These are phyloP conservation scores for Amphirosellinia nigrospora DNA, from an alignment of 495 filamentous ascomycete species.

Conservation along the genomic window DNA sequence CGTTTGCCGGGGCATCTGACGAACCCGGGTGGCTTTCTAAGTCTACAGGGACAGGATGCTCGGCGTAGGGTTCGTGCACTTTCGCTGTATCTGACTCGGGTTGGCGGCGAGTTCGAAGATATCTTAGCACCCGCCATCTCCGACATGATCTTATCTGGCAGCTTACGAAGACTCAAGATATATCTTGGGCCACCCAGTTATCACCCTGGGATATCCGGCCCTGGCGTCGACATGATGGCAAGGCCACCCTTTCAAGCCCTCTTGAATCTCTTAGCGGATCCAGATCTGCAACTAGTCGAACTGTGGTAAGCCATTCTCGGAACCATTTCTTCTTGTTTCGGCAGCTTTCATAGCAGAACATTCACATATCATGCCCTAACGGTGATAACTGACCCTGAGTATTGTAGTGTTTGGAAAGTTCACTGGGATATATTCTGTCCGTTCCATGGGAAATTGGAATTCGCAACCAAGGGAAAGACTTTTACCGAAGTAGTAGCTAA, in stretches of 20 bases:
- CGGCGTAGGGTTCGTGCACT: slow-evolving; percentile 38
- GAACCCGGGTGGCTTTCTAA: slow-evolving; percentile 28
- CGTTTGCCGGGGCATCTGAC: slow-evolving; percentile 37
- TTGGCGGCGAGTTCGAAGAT: slow-evolving; percentile 40
- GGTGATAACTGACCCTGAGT: too few relatives aligned
- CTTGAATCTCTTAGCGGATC: slow-evolving; percentile 40
- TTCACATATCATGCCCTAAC: too few relatives aligned
- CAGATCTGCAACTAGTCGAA: slow-evolving; percentile 36
- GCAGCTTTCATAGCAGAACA: too few relatives aligned
- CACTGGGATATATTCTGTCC: slow-evolving; percentile 38
- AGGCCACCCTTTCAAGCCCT: slow-evolving; percentile 38
- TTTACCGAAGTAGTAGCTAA: slow-evolving; percentile 31
- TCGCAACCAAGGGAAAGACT: slow-evolving; percentile 16
- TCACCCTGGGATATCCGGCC: slow-evolving; percentile 20
- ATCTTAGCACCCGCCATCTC: slow-evolving; percentile 34
- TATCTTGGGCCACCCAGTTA: slow-evolving; percentile 30
- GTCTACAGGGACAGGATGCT: slow-evolving; percentile 32
- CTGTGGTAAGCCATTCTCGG: too few relatives aligned
- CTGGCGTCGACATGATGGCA: slow-evolving; percentile 30
- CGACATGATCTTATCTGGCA: slow-evolving; percentile 39
- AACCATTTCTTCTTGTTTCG: too few relatives aligned
- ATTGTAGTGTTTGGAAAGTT: slow-evolving; percentile 32
- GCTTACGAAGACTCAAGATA: slow-evolving; percentile 35
- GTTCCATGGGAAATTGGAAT: slow-evolving; percentile 33
- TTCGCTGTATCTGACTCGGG: slow-evolving; percentile 34